Evolutionary conservation across 768 basidiomycete species (phyloP), one percentile per base, ranked within the genome.

Genomic region (Amylocystis lapponica): DNA sequence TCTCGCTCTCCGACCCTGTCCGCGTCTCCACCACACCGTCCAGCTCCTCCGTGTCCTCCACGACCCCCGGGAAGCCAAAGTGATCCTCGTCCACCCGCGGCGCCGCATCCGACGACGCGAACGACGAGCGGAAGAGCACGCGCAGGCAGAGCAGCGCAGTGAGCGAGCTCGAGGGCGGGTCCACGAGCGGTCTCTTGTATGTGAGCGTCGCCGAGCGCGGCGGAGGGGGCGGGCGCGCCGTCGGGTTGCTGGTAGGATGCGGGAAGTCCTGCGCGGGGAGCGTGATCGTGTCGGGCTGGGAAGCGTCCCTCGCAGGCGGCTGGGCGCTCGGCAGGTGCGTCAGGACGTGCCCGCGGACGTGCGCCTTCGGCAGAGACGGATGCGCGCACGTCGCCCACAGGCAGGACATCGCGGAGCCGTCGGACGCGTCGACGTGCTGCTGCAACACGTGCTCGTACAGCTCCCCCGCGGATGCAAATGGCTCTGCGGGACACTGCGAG

Each of bases 1-100:
- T 66, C 47, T 83, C 84, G 26, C 64, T 67, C 10, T 57, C 64
- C 11, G 51, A 54, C 2, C 36, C 46, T 13, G 41, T 54, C 37
- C 43, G 47, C 20, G 54, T 50, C 23, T 59, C 53, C 41, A 62
- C 54, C 21, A 50, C n/a, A 5, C 45, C 61, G 38, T 78, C 76
- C 42, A 74, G 72, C 14, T 83, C 87, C n/a, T 79, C 84, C n/a
- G 75, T 72, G 17, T 86, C 87, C 48, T 89, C 85, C 27, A 88
- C 67, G 17, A 88, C 41, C 0, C 85, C 90, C 5, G 93, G 93
- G 61, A 95, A 89, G 0, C 92, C 92, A 61, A 93, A 95, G 50
- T 88, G 86, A 45, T 94, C 89, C 17, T 76, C 83, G 56, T 88
- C 84, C 2, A 72, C 81, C 21, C 86, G 74, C 25, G 86, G 86